Percentiles rank a stretch among this genome's conserved stretches.
These are phyloP conservation scores for Nigrospora oryzae DNA, from an alignment of 2,329 filamentous ascomycete species.

Conservation along the genomic window DNA sequence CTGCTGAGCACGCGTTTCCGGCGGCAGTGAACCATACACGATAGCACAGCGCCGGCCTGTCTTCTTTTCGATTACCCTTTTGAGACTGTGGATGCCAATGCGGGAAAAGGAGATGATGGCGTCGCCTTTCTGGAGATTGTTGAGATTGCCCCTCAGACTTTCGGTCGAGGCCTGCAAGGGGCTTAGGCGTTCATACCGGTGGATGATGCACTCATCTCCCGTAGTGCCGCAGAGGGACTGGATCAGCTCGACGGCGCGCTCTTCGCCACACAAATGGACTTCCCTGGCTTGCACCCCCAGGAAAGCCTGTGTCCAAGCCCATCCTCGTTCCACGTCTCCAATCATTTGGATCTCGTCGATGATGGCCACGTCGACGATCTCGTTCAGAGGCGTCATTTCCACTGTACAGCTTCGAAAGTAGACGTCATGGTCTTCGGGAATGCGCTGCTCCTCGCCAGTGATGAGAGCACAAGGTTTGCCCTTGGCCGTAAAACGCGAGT, in stretches of 20 bases:
- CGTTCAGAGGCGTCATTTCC: conserved; percentile 64
- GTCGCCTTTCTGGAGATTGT: conserved; percentile 74
- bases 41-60: conserved; percentile 82
- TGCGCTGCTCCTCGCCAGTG: conserved; percentile 82
- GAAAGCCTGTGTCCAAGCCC: conserved; percentile 89
- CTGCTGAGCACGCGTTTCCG: conserved; percentile 87
- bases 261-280: conserved; percentile 88
- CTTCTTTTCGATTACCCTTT: conserved; percentile 63
- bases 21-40: conserved; percentile 85
- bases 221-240: conserved; percentile 66
- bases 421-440: conserved; percentile 48
- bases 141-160: conserved; percentile 57
- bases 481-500: conserved; percentile 71
- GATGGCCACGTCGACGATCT: conserved; percentile 74
- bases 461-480: conserved; percentile 71
- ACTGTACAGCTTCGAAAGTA: conserved; percentile 82
- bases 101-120: conserved; percentile 84
- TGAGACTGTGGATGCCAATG: conserved; percentile 71
- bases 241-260: conserved; percentile 71
- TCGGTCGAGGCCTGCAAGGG: conserved; percentile 58
- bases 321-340: conserved; percentile 67
- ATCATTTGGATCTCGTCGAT: conserved; percentile 99
- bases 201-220: conserved; percentile 76
- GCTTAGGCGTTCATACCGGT: conserved; percentile 77
- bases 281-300: conserved; percentile 82